These are phyloP conservation scores for Populus tremula DNA, from an alignment of 345 rosid species.

Conservation along the genomic window DNA sequence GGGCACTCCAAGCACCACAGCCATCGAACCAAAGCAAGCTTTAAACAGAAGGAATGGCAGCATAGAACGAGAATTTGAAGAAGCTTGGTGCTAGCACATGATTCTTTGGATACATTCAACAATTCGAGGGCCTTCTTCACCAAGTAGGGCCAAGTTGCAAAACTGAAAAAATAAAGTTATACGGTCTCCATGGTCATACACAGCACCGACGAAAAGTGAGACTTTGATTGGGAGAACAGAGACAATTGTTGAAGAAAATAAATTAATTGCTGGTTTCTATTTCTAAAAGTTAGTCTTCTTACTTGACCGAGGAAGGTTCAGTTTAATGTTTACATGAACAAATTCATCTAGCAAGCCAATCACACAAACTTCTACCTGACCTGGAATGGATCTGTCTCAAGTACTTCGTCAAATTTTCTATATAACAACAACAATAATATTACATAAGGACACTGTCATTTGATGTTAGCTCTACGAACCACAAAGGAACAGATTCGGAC, in stretches of 20 bases:
- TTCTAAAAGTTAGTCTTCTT: slow-evolving; percentile 18
- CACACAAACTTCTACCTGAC: slow-evolving; percentile 19
- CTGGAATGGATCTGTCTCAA: slow-evolving; percentile 10
- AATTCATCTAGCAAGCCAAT: slow-evolving; percentile 33
- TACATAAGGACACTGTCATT: slow-evolving; percentile 22
- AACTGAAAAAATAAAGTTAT: not conserved
- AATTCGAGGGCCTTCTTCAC: not conserved
- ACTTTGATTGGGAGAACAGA: not conserved
- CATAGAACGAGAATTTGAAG: not conserved
- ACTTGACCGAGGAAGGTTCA: slow-evolving; percentile 15
- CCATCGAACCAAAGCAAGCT: slow-evolving; percentile 13
- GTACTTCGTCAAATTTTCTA: slow-evolving; percentile 21
- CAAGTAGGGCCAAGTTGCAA: not conserved
- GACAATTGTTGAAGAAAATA: not conserved
- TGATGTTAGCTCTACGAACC: slow-evolving; percentile 33
- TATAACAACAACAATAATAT: slow-evolving; percentile 19
- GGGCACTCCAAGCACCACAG: slow-evolving; percentile 9
- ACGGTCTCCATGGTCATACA: not conserved
- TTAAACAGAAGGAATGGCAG: slow-evolving; percentile 7
- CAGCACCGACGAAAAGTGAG: not conserved
- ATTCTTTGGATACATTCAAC: not conserved
- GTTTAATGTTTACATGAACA: slow-evolving; percentile 24
- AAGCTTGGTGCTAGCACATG: not conserved
- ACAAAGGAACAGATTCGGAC: slow-evolving; percentile 18
- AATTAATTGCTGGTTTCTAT: slow-evolving; percentile 13